Evolutionary conservation across 139 green algal genomes (phyloP).

Genomic region (Tetraselmis chui): DNA sequence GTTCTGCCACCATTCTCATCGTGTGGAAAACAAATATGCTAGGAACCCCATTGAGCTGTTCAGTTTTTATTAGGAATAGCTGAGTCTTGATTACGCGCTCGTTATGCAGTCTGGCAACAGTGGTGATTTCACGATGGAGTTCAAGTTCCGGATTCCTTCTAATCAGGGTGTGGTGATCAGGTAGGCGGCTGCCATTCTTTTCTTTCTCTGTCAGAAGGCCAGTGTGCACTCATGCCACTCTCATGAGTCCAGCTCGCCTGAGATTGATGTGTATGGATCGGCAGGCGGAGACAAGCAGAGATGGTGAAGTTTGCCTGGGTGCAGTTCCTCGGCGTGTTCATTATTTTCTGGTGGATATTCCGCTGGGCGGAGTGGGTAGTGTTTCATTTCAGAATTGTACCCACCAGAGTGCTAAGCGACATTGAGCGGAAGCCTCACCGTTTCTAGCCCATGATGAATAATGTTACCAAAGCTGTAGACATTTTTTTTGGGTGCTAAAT

Average conservation of each 20-base stretch:
- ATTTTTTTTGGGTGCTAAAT: no score
- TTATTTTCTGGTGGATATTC: neutral
- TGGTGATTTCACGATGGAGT: neutral
- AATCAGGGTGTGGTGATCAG: neutral
- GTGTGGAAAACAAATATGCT: no score
- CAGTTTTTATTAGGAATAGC: no score
- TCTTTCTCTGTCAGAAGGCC: no score
- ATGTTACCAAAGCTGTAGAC: no score
- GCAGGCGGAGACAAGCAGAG: neutral
- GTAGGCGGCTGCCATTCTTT: neutral
- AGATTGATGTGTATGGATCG: no score
- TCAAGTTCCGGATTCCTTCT: neutral
- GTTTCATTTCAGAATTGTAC: neutral
- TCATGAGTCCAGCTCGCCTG: no score
- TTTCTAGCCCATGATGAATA: neutral
- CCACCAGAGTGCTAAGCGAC: neutral
- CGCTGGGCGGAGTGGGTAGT: neutral
- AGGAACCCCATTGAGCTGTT: no score
- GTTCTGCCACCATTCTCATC: no score
- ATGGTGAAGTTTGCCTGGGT: neutral
- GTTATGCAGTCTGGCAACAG: neutral
- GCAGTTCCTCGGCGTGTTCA: neutral
- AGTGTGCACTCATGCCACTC: no score
- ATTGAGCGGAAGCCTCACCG: neutral
- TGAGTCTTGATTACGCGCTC: no score